Evolutionary conservation across 345 rosid species (phyloP), one percentile per base, ranked within the genome.

Genomic region (Isatis tinctoria): DNA sequence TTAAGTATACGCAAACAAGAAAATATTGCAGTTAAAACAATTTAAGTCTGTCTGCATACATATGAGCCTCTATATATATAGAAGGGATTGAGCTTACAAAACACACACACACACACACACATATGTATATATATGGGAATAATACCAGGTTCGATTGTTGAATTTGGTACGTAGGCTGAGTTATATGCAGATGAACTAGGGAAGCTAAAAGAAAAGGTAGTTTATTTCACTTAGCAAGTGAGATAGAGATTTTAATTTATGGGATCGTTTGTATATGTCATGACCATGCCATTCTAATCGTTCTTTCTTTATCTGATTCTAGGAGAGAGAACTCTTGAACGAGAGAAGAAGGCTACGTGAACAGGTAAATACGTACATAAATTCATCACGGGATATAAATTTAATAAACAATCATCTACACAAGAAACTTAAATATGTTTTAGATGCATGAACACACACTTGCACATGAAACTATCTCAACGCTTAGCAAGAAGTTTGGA

Each of bases 311-410:
- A 22, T 33, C 28, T 8, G 12, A 36, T 74, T 78, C 17, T 77
- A 91, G 95, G 91, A 87, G 78, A 80, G 36, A 49, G 58, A 65
- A 22, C 74, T 89, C 74, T 56, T 57, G 64, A 80, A 82, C 57
- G 86, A 87, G 56, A 83, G 85, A 69, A 73, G 74, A 39, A 81
- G 65, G 49, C 61, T 87, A 41, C 14, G 8, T 2, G 51, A 61
- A 47, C 62, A 83, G 90, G 97, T 88, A 74, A 66, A 4, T 65
- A 54, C 33, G 22, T 6, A 14, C n/a, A 22, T 22, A 22, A 22
- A 22, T 2, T 22, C n/a, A 65, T 44, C 32, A 60, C 16, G 14
- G 6, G 36, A 24, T 48, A 71, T 18, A 33, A 22, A n/a, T n/a
- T n/a, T n/a, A n/a, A 17, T 39, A 47, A 22, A 22, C 24, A 22